Conservation (phyloP, 2,329 filamentous ascomycete species). For the Aspergillus luchuensis region DNA sequence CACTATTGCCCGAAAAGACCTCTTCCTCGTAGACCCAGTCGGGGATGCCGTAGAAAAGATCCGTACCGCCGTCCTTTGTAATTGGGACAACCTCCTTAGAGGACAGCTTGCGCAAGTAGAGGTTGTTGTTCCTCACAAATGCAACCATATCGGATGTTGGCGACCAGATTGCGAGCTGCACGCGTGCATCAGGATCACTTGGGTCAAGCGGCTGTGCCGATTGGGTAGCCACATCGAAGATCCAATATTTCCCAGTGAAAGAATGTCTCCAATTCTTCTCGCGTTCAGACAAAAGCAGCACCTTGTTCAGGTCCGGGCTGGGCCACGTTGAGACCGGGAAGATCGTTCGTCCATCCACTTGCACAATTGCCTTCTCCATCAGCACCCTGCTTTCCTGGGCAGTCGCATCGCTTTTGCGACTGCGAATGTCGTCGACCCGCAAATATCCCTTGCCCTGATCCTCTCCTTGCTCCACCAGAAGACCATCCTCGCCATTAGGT, state of each 20-base stretch:
- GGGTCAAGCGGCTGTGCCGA: constrained; percentile 76
- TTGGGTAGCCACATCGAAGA: constrained; percentile 85
- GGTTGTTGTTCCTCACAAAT: constrained; percentile 89
- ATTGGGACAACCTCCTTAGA: constrained; percentile 67
- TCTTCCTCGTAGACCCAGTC: constrained; percentile 97
- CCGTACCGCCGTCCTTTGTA: constrained; percentile 80
- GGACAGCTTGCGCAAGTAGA: constrained; percentile 73
- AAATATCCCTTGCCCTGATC: constrained; percentile 69
- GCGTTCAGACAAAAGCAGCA: constrained; percentile 74
- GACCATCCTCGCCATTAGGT: constrained; percentile 66
- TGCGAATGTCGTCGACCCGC: constrained; percentile 81
- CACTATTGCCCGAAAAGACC: constrained; percentile 75
- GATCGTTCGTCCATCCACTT: constrained; percentile 58
- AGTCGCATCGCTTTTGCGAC: constrained; percentile 49
- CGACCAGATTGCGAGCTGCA: constrained; percentile 89
- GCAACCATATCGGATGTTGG: constrained; percentile 82
- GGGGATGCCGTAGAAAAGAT: constrained; percentile 93
- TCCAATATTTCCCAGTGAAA: constrained; percentile 81
- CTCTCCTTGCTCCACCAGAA: constrained; percentile 72
- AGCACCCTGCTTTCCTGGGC: constrained; percentile 64
- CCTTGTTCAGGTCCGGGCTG: constrained; percentile 80
- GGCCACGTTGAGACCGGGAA: constrained; percentile 68
- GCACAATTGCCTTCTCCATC: constrained; percentile 70
- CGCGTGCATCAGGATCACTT: constrained; percentile 60
- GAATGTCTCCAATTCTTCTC: constrained; percentile 88